Base-by-base conservation (phyloP, 768 basidiomycete genomes). In the Leccinellum rugosiceps region DNA sequence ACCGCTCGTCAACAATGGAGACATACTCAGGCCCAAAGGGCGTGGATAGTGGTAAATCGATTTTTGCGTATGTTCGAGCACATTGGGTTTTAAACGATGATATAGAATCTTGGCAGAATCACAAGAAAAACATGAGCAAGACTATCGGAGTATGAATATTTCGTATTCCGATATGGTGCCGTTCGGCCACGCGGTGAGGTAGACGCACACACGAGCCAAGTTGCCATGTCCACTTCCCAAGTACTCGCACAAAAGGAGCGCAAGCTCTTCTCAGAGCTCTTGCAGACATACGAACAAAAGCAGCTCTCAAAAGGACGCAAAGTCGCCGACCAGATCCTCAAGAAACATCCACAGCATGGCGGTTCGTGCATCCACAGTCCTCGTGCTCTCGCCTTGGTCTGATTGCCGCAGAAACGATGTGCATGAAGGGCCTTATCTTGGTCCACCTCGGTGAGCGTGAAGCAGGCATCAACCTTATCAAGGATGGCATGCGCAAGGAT, bases 301-400 rank as follows among this genome's bases (percentile, higher is more conserved):
- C 87, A 92, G 67, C 86, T 94, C 70, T 88, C 93, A 66, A 92
- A 92, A 65, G 95, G 88, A 23, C 81, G 90, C 58, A 97, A 97
- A 73, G 84, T 88, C 7, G 92, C 93, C 1, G 94, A 98, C 74
- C 85, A 85, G 66, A 94, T 98, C 71, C 84, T 99, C 70, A 95
- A 93, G 77, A 97, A 96, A 77, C 85, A 87, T 66, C 94, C 97
- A 0, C 87, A 96, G 44, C 94, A 99, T 80, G 97, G 96, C 66
- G 95, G 96, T 93, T 66, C 49, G 84, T 63, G n/a, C 30, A n/a
- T 25, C 11, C 17, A 7, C 47, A 0, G 9, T 11, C 23, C n/a
- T 10, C 30, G 25, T 13, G 48, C 31, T 26, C 15, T 50, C 41
- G 10, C 19, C 41, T 25, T 46, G 2, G 23, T 45, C 52, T 56